Conservation (phyloP, 768 basidiomycete genomes). For the Agaricus blazei region DNA sequence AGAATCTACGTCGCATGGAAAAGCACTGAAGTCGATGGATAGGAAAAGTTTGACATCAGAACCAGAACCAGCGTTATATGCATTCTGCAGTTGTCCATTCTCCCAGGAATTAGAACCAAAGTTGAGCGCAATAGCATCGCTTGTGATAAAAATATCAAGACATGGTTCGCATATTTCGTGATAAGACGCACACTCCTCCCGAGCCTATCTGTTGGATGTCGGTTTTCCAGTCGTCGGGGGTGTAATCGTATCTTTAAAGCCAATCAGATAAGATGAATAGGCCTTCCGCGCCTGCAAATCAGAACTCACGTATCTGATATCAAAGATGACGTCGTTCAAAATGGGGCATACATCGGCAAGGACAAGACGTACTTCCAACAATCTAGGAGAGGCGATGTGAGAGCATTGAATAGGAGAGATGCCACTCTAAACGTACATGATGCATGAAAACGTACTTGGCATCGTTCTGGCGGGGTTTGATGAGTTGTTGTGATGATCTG, state of each 20-base stretch:
- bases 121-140: slow-evolving; percentile 62
- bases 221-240: slow-evolving; percentile 31
- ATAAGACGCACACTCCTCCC: slow-evolving; percentile 33
- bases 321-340: slow-evolving; percentile 6
- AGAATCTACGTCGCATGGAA: slow-evolving; percentile 40
- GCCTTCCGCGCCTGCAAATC: background rate
- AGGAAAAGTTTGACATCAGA: slow-evolving; percentile 49
- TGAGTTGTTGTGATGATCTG: background rate
- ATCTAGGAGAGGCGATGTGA: slow-evolving; percentile 24
- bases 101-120: slow-evolving; percentile 54
- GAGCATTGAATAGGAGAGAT: background rate
- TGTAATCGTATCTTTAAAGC: slow-evolving; percentile 32
- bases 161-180: background rate
- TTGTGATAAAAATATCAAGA: slow-evolving; percentile 14
- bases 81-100: slow-evolving; percentile 37
- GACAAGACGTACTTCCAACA: slow-evolving; percentile 38
- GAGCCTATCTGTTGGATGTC: slow-evolving; percentile 37
- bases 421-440: slow-evolving; percentile 28
- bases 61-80: slow-evolving; percentile 45
- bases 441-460: slow-evolving; percentile 50
- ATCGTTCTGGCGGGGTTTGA: slow-evolving; percentile 26
- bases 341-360: background rate
- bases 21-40: slow-evolving; percentile 50
- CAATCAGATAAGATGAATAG: background rate
- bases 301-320: slow-evolving; percentile 36